These are phyloP conservation scores for Kazachstania kunashirensis DNA, from an alignment of 805 yeast genomes.

Conservation along the genomic window DNA sequence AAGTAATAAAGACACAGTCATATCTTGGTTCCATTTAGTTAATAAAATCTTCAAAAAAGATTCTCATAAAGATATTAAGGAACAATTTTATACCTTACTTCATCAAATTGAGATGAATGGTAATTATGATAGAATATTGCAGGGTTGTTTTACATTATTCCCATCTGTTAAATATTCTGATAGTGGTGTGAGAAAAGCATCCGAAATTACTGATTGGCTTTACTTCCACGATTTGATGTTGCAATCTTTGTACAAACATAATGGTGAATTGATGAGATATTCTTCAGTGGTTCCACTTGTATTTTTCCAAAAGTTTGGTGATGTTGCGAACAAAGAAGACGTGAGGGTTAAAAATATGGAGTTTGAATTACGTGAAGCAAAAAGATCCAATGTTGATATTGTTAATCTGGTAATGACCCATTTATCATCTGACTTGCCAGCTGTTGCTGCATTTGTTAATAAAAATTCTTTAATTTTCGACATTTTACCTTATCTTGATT, in stretches of 20 bases:
- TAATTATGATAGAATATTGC: slow-evolving; percentile 52
- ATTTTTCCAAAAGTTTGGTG: slow-evolving; percentile 56
- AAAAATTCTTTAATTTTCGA: slow-evolving; percentile 22
- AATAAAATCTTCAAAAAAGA: slow-evolving; percentile 50
- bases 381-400: slow-evolving; percentile 25
- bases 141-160: slow-evolving; percentile 63
- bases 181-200: slow-evolving; percentile 49
- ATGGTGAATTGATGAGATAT: slow-evolving; percentile 44
- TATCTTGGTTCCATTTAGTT: slow-evolving; percentile 60
- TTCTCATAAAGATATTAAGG: slow-evolving; percentile 36
- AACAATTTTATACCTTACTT: slow-evolving; percentile 40
- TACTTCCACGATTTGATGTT: slow-evolving; percentile 55
- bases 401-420: slow-evolving; percentile 17
- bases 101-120: slow-evolving; percentile 38
- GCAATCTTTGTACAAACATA: slow-evolving; percentile 29
- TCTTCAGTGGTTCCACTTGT: slow-evolving; percentile 48
- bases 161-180: slow-evolving; percentile 56
- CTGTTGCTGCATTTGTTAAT: slow-evolving; percentile 11
- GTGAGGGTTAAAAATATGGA: slow-evolving; percentile 26
- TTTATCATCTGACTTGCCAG: slow-evolving; percentile 10
- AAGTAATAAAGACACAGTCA: slow-evolving; percentile 46
- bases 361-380: slow-evolving; percentile 24
- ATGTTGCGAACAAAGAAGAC: slow-evolving; percentile 36
- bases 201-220: slow-evolving; percentile 64
- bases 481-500: slow-evolving; percentile 30